A percentile compares a stretch with the other conserved stretches of the same genome.
Evolutionary conservation across 2,329 filamentous ascomycete genomes (phyloP).

Genomic region (Tolypocladium tundrense): DNA sequence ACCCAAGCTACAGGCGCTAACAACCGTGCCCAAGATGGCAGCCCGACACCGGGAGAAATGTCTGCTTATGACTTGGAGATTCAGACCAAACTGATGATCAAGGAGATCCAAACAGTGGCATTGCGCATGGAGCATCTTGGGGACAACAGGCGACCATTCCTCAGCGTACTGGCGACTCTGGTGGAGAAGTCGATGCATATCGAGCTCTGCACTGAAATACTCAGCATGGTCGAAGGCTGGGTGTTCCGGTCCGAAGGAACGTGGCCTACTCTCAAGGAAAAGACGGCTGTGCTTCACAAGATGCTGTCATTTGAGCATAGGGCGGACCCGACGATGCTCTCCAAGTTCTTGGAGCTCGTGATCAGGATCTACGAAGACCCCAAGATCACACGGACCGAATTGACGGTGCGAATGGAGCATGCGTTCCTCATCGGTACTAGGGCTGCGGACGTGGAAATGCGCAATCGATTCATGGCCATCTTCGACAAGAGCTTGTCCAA

Average conservation of each 20-base stretch:
- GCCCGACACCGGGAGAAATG: conserved; percentile 43
- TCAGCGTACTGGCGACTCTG: conserved; percentile 87
- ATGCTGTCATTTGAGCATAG: conserved; percentile 94
- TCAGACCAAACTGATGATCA: conserved; percentile 86
- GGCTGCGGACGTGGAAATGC: conserved; percentile 91
- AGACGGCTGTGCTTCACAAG: conserved; percentile 97
- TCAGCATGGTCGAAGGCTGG: conserved; percentile 91
- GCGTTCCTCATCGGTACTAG: conserved; percentile 93
- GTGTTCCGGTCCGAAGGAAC: conserved; percentile 92
- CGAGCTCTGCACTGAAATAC: conserved; percentile 79
- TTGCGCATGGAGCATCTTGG: conserved; percentile 86
- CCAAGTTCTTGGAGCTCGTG: conserved; percentile 89
- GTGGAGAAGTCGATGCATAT: conserved; percentile 91
- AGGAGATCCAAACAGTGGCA: conserved; percentile 87
- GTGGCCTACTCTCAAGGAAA: conserved; percentile 96
- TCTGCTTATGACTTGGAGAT: conserved; percentile 73
- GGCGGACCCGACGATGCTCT: conserved; percentile 71
- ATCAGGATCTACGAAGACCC: conserved; percentile 97
- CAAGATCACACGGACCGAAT: conserved; percentile 86
- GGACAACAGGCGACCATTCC: conserved; percentile 82
- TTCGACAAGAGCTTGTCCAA: conserved; percentile 94
- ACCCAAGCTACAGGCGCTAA: conserved; percentile 35
- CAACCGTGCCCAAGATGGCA: conserved; percentile 41
- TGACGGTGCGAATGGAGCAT: conserved; percentile 95
- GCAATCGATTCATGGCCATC: conserved; percentile 91